Percentiles rank a stretch among this genome's conserved stretches.
Evolutionary conservation across 305 asterid species (phyloP).

Genomic region (Fraxinus velutina): DNA sequence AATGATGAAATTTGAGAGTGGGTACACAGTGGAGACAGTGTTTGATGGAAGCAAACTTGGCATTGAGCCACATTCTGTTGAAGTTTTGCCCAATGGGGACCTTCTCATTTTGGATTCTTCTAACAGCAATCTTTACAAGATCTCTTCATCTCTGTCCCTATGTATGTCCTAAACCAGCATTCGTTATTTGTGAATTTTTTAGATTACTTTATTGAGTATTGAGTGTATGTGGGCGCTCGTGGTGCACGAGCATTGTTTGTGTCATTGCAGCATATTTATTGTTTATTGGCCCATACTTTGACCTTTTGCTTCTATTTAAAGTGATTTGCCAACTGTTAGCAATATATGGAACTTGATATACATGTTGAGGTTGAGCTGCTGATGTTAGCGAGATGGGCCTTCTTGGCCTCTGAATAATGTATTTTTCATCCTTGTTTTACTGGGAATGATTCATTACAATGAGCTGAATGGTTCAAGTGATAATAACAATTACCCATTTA

Average conservation of each 20-base stretch:
- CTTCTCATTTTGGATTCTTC: slow-evolving; percentile 87
- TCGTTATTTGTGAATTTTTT: slow-evolving; percentile 2
- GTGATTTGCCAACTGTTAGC: slow-evolving; percentile 16
- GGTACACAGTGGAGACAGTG: slow-evolving; percentile 88
- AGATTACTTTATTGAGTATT: neutral
- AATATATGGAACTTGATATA: slow-evolving; percentile 16
- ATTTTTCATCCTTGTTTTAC: neutral
- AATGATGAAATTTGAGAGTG: slow-evolving; percentile 89
- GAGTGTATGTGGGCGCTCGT: neutral
- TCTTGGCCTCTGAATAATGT: slow-evolving; percentile 18
- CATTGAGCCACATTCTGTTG: slow-evolving; percentile 79
- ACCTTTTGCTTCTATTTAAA: slow-evolving; percentile 10
- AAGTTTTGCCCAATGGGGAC: slow-evolving; percentile 73
- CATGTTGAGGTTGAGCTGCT: slow-evolving; percentile 19
- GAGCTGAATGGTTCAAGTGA: slow-evolving; percentile 8
- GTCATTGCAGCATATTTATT: neutral
- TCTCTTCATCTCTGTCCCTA: slow-evolving; percentile 75
- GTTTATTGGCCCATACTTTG: slow-evolving; percentile 6
- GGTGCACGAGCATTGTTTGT: neutral
- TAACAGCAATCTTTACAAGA: slow-evolving; percentile 85
- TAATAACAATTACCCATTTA: slow-evolving; percentile 16
- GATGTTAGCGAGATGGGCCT: slow-evolving; percentile 16
- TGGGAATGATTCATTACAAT: neutral
- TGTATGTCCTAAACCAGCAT: slow-evolving; percentile 45
- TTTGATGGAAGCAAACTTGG: slow-evolving; percentile 99